Evolutionary conservation across 23 red algal genomes (phyloP).

Genomic region (Gracilaria gracilis): DNA sequence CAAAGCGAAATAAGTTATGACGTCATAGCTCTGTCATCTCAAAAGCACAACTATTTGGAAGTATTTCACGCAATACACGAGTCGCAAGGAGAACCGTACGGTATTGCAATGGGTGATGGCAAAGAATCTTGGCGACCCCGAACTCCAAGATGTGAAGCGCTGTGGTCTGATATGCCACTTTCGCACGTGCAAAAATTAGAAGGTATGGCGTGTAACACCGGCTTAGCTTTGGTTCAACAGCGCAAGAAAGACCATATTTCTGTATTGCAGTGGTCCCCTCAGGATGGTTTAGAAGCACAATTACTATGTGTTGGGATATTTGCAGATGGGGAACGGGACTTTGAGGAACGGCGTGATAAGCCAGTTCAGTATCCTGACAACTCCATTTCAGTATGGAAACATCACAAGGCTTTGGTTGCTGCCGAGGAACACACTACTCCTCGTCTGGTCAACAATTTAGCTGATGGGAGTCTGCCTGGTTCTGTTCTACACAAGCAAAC

Average conservation of each 20-base stretch:
- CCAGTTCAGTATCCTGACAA: neutral
- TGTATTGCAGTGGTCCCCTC: conserved; percentile 24
- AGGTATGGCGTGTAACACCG: neutral
- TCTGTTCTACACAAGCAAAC: neutral
- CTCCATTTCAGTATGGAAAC: neutral
- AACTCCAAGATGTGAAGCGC: neutral
- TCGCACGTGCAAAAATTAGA: conserved; percentile 23
- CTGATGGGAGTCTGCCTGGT: neutral
- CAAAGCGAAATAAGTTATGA: conserved; percentile 4
- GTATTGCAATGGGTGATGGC: neutral
- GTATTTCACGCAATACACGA: conserved; percentile 31
- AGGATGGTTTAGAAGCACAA: conserved; percentile 30
- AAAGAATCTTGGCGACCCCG: neutral
- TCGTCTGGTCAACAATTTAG: neutral
- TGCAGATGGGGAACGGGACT: neutral
- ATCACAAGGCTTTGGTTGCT: neutral
- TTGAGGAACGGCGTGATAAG: neutral
- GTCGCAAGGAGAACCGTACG: neutral
- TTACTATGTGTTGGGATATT: conserved; percentile 1
- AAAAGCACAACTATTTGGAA: conserved; percentile 15
- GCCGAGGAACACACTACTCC: neutral
- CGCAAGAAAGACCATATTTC: neutral
- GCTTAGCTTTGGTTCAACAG: conserved; percentile 2
- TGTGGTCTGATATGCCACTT: conserved; percentile 54
- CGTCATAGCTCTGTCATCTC: conserved; percentile 13